These are phyloP conservation scores for Pseudozyma sp. DNA, from an alignment of 1,284 basidiomycete genomes.

Conservation along the genomic window DNA sequence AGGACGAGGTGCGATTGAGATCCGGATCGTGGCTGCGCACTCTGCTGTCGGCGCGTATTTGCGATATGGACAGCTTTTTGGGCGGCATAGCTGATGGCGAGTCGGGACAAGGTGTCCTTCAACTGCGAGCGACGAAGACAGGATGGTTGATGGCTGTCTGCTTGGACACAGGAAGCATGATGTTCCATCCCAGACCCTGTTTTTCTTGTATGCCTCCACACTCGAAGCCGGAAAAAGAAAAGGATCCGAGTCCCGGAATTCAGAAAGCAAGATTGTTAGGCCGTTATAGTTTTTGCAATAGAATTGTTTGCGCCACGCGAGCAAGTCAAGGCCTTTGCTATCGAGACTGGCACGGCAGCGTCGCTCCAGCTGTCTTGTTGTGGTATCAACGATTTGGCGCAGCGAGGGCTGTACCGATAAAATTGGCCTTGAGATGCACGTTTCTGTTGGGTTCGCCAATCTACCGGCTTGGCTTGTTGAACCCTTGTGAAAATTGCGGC, in stretches of 20 bases:
- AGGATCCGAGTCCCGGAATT: too few relatives aligned
- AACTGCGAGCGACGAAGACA: too few relatives aligned
- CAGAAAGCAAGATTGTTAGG: neutral
- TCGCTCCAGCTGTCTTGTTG: constrained; percentile 23
- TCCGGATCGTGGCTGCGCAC: constrained; percentile 38
- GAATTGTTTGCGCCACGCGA: too few relatives aligned
- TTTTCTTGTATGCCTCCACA: too few relatives aligned
- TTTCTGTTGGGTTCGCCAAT: neutral
- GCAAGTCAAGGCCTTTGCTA: constrained; percentile 6
- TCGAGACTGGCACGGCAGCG: constrained; percentile 32
- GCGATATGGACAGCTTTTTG: constrained; percentile 34
- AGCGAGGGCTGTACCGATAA: constrained; percentile 3
- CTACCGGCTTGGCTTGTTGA: too few relatives aligned
- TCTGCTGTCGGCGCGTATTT: constrained; percentile 30
- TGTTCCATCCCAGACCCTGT: neutral
- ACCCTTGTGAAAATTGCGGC: too few relatives aligned
- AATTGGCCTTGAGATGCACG: neutral
- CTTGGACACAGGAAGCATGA: neutral
- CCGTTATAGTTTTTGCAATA: neutral
- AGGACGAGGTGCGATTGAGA: constrained; percentile 29
- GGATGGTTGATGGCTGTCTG: too few relatives aligned
- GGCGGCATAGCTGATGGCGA: constrained; percentile 18
- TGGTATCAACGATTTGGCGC: too few relatives aligned
- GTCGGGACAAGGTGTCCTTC: too few relatives aligned
- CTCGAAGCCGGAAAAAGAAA: too few relatives aligned